Evolutionary conservation across 306 rosid genomes (phyloP).

Genomic region (Pterocarpus macrocarpus): DNA sequence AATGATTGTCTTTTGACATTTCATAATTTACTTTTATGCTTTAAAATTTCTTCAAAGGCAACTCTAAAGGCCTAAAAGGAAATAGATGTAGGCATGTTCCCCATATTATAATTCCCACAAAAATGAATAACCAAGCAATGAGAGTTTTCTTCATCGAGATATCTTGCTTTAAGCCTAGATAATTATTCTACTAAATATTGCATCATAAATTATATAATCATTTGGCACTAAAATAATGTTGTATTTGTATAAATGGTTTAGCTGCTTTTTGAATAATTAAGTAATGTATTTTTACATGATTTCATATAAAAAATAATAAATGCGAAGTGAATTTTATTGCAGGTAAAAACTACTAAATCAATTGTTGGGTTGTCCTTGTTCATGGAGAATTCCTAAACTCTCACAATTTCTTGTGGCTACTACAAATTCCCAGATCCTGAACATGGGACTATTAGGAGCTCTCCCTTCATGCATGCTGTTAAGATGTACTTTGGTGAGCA

Average conservation of each 20-base stretch:
- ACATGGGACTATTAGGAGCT: no score
- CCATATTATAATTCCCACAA: no score
- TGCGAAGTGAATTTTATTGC: constrained; percentile 44
- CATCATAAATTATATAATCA: constrained; percentile 37
- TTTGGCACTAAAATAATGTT: constrained; percentile 41
- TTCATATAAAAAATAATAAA: constrained; percentile 39
- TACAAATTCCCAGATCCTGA: no score
- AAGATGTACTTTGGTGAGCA: no score
- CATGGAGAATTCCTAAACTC: constrained; percentile 83
- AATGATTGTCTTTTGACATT: no score
- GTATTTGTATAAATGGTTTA: neutral
- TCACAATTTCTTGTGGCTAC: constrained; percentile 50
- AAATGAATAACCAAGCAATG: no score
- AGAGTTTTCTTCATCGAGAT: neutral
- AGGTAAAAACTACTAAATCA: constrained; percentile 96
- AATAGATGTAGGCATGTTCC: no score
- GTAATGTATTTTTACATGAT: constrained; percentile 4
- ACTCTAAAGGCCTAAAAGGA: no score
- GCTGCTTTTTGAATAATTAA: neutral
- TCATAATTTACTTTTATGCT: no score
- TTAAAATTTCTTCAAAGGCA: no score
- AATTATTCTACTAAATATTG: constrained; percentile 22
- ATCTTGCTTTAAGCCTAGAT: constrained; percentile 19
- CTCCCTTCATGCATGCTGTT: no score
- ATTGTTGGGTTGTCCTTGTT: constrained; percentile 80